phyloP scores from a whole-genome alignment of 768 basidiomycete genomes.

The Royoungia palumana region DNA sequence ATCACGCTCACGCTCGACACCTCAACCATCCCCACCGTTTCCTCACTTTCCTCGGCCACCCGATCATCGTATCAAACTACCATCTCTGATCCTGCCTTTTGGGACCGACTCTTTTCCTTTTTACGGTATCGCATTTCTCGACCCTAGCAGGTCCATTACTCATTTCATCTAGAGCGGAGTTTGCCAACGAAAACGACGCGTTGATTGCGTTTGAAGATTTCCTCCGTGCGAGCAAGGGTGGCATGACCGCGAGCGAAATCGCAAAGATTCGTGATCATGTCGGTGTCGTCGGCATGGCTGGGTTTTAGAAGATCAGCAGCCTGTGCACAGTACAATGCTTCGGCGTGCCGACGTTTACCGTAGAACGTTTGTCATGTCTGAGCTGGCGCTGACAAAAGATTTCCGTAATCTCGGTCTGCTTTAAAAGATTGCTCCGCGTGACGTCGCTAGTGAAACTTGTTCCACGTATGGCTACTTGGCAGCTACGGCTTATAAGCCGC shows the following conservation, averaged over 20 bases:
- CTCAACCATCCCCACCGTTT: conserved; percentile 44
- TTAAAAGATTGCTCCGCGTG: too few relatives aligned
- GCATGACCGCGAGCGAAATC: conserved; percentile 79
- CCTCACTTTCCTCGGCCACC: conserved; percentile 35
- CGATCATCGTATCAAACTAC: conserved; percentile 36
- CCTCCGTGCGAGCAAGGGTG: conserved; percentile 75
- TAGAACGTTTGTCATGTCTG: conserved; percentile 14
- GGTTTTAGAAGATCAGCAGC: conserved; percentile 35
- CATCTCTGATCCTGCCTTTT: conserved; percentile 79
- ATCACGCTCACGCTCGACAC: conserved; percentile 70
- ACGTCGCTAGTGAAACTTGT: conserved; percentile 2
- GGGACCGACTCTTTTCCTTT: conserved; percentile 66
- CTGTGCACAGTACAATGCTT: too few relatives aligned
- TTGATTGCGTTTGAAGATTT: conserved; percentile 82
- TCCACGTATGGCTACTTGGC: conserved; percentile 15
- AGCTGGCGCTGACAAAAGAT: conserved; percentile 1
- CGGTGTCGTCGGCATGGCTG: conserved; percentile 87
- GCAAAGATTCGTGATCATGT: conserved; percentile 89
- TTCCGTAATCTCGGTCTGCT: too few relatives aligned
- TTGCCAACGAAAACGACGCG: conserved; percentile 59
- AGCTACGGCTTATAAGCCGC: conserved; percentile 8
- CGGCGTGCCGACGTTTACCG: conserved; percentile 6
- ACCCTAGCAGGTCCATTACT: not conserved
- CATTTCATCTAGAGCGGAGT: conserved; percentile 49
- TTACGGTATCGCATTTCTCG: conserved; percentile 41